phyloP scores from a whole-genome alignment of 208 protist species.

The Tritrichomonas musculus region DNA sequence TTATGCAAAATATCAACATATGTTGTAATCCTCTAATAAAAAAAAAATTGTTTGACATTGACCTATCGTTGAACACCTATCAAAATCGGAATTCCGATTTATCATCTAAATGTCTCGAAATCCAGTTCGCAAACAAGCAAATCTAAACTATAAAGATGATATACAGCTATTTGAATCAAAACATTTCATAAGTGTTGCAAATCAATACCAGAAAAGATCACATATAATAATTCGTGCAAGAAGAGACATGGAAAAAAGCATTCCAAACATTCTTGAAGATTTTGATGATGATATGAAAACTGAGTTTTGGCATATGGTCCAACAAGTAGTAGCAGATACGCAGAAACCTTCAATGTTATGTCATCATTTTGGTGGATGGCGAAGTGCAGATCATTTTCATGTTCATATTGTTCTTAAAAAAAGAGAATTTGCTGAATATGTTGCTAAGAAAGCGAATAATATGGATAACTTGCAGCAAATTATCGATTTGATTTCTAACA shows the following conservation, averaged over 20 bases:
- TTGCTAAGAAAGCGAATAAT: neutral
- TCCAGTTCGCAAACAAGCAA: neutral
- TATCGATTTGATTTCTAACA: neutral
- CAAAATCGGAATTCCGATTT: too few relatives aligned
- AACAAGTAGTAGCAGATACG: neutral
- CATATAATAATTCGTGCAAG: neutral
- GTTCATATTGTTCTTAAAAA: neutral
- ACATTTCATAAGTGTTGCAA: neutral
- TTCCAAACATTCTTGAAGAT: neutral
- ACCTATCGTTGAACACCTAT: too few relatives aligned
- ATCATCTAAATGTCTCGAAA: too few relatives aligned
- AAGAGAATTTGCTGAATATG: neutral
- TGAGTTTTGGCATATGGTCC: conserved; percentile 19
- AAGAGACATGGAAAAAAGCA: neutral
- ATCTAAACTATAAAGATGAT: conserved; percentile 1
- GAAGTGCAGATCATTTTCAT: conserved; percentile 7
- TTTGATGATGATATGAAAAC: neutral
- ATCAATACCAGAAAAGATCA: neutral
- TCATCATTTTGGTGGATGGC: neutral
- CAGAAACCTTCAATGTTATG: neutral
- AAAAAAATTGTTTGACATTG: too few relatives aligned
- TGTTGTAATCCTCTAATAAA: too few relatives aligned
- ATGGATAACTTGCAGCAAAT: neutral
- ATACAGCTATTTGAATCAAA: neutral
- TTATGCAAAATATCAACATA: too few relatives aligned